Base-by-base conservation (phyloP, 2,329 filamentous ascomycete genomes). In the Talaromyces islandicus region DNA sequence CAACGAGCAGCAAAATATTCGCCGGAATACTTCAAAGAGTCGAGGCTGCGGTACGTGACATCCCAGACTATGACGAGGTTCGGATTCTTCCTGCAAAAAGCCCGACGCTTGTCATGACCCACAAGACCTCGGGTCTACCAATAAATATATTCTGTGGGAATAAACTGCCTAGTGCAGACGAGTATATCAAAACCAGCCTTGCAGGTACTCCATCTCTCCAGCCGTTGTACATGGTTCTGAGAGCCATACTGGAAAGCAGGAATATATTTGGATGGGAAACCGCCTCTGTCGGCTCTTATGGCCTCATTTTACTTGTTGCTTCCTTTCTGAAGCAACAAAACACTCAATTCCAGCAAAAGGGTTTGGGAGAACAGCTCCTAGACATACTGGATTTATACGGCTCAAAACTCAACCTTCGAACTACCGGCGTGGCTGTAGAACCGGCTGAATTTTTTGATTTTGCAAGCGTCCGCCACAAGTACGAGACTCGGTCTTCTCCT, bases 231-330 rank as follows among this genome's bases (percentile, higher is more conserved):
- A 70, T 75, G 30, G 66, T 81, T 11, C 60, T 83, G 27, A 83
- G 82, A 63, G 74, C 79, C 55, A 73, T 78, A 17, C 73, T 88
- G 46, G 76, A 82, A 56, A 72, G 80, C 24, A 78, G 81, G 43
- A 76, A 75, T 25, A 68, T 87, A 2, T 75, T 77, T 32, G 78
- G 81, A 57, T 75, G 80, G 19, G 77, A 72, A 58, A 66, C 69
- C 3, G 78, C 79, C n/a, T 81, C 82, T 1, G 70, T 86, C 35
- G 78, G 78, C 17, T 79, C 82, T 0, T 85, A 86, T 66, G 74
- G 78, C 12, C 71, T 85, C 10, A 78, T 84, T 66, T 81, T 85
- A 73, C 81, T 86, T 75, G 70, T 86, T 19, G 79, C 82, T 14
- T 81, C 83, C 5, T 78, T 80, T 29, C 69, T 86, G 29, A 80